Evolutionary conservation across 352 stramenopile genomes (phyloP).

Genomic region (Albugo candida): DNA sequence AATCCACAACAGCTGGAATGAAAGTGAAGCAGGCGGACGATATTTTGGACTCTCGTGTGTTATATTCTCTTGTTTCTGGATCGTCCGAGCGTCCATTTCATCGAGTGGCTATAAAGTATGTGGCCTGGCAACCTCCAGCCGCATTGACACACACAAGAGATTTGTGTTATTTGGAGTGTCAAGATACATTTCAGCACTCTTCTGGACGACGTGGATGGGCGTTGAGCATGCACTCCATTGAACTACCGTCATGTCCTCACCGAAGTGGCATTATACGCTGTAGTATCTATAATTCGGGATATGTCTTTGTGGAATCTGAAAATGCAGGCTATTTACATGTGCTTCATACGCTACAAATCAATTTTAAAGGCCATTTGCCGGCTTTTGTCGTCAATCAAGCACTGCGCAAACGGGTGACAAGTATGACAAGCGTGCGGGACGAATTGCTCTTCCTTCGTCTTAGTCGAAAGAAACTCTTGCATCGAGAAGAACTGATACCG

Average conservation of each 20-base stretch:
- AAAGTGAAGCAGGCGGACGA: constrained; percentile 35
- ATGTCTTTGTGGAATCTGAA: constrained; percentile 62
- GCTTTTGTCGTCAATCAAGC: constrained; percentile 42
- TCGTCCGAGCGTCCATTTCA: constrained; percentile 16
- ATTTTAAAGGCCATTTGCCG: constrained; percentile 59
- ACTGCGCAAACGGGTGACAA: constrained; percentile 39
- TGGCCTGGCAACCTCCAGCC: constrained; percentile 30
- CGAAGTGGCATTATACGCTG: constrained; percentile 45
- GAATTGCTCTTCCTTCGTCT: constrained; percentile 39
- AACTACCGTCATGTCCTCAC: constrained; percentile 49
- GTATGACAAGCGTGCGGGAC: constrained; percentile 38
- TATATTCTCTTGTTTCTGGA: constrained; percentile 33
- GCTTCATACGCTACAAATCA: constrained; percentile 73
- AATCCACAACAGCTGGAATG: constrained; percentile 38
- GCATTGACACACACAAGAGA: constrained; percentile 36
- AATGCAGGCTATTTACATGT: constrained; percentile 61
- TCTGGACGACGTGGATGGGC: constrained; percentile 48
- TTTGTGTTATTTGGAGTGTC: constrained; percentile 59
- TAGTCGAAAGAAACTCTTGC: constrained; percentile 30
- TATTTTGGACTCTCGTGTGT: constrained; percentile 37
- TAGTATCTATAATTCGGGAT: constrained; percentile 68
- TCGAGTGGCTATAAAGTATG: constrained; percentile 50
- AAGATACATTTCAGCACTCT: constrained; percentile 59
- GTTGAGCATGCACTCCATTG: constrained; percentile 70
- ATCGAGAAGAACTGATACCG: constrained; percentile 44